Evolutionary conservation across 2,329 filamentous ascomycete genomes (phyloP).

Genomic region (Aspergillus ruber): DNA sequence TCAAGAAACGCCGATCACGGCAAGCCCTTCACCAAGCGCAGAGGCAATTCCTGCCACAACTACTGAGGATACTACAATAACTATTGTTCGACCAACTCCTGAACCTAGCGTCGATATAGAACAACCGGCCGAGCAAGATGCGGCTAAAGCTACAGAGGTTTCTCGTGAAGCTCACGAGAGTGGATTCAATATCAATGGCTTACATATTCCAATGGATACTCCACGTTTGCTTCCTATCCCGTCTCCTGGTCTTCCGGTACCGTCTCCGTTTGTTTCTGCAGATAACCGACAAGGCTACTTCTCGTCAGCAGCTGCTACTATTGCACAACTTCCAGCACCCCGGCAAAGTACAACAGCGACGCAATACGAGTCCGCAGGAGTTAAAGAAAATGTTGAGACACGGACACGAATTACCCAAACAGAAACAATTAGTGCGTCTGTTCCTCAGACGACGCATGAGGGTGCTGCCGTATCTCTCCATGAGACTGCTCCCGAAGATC

Average conservation of each 20-base stretch:
- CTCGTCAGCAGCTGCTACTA: constrained; percentile 10
- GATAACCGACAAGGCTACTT: constrained; percentile 26
- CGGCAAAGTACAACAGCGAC: constrained; percentile 1
- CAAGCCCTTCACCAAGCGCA: background rate
- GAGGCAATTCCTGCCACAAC: background rate
- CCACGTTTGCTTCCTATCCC: constrained; percentile 33
- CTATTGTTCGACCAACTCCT: background rate
- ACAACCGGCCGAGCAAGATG: background rate
- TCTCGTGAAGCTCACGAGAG: background rate
- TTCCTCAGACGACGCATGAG: background rate
- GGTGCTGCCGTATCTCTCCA: background rate
- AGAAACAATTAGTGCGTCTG: constrained; percentile 1
- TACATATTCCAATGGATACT: constrained; percentile 25
- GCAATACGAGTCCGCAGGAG: background rate
- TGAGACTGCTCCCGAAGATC: background rate
- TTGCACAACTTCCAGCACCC: constrained; percentile 7
- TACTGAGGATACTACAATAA: background rate
- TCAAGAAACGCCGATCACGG: background rate
- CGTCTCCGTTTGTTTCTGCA: constrained; percentile 31
- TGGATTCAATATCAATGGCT: background rate
- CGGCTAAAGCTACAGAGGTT: background rate
- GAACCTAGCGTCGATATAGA: background rate
- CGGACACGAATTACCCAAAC: background rate
- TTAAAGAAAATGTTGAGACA: too few relatives aligned
- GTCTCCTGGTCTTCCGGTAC: constrained; percentile 34